Evolutionary conservation across 352 stramenopile species (phyloP).

Genomic region (Phytophthora pini): DNA sequence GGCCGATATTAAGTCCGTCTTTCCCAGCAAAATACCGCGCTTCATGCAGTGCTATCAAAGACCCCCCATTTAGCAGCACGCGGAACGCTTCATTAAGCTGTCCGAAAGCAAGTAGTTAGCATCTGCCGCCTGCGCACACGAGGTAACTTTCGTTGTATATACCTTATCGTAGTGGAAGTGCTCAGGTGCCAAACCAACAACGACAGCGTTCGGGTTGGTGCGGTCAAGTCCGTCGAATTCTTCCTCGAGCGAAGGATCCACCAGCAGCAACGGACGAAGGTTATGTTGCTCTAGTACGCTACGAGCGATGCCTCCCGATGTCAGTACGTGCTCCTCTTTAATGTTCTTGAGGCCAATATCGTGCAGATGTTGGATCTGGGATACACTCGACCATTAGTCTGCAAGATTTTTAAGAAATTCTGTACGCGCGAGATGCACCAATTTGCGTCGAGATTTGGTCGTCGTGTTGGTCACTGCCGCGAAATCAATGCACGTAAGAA

Average conservation of each 20-base stretch:
- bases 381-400: not conserved
- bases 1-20: conserved; percentile 55
- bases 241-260: conserved; percentile 48
- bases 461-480: conserved; percentile 72
- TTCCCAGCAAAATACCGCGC: conserved; percentile 58
- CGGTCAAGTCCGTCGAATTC: conserved; percentile 53
- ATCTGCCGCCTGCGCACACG: not conserved
- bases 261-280: conserved; percentile 54
- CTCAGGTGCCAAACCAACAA: conserved; percentile 56
- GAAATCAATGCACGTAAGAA: conserved; percentile 1
- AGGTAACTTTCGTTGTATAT: not conserved
- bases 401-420: no score
- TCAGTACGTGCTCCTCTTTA: conserved; percentile 49
- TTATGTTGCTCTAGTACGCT: conserved; percentile 42
- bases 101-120: not conserved
- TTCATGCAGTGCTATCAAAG: conserved; percentile 63
- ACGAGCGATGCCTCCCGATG: conserved; percentile 50
- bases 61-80: conserved; percentile 53
- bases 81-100: conserved; percentile 68
- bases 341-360: conserved; percentile 51
- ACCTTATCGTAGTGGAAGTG: conserved; percentile 70
- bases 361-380: conserved; percentile 53
- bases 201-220: conserved; percentile 60
- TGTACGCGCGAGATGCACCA: conserved; percentile 31
- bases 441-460: conserved; percentile 54